phyloP scores from a whole-genome alignment of 805 yeast species.

The Priceomyces melissophilus region DNA sequence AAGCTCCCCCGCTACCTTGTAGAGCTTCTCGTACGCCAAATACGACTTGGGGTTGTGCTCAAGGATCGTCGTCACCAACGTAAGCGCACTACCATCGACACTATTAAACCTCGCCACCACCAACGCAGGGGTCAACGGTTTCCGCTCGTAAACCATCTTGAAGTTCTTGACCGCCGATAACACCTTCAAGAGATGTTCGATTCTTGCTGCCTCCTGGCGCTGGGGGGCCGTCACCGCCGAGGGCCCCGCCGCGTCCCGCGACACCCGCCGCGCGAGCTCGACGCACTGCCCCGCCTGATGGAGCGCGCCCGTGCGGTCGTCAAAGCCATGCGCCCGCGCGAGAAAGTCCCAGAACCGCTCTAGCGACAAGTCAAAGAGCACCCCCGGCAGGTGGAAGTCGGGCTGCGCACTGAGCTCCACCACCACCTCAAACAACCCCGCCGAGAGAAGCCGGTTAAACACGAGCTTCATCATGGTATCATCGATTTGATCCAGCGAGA shows the following conservation, averaged over 20 bases:
- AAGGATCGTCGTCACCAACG: slow-evolving; percentile 39
- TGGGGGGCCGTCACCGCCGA: no score
- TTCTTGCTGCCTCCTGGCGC: slow-evolving; percentile 12
- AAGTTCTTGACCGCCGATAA: slow-evolving; percentile 34
- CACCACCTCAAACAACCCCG: slow-evolving; percentile 25
- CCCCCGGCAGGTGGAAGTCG: slow-evolving; percentile 8
- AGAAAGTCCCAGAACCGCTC: slow-evolving; percentile 35
- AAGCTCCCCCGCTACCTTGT: slow-evolving; percentile 39
- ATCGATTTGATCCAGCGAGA: slow-evolving; percentile 12
- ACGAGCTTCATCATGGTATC: slow-evolving; percentile 18
- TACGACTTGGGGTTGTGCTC: slow-evolving; percentile 56
- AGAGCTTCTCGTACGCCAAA: slow-evolving; percentile 39
- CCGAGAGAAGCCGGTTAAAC: slow-evolving; percentile 25
- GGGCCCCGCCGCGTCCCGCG: no score
- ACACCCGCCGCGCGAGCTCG: slow-evolving; percentile 19
- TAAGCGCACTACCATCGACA: slow-evolving; percentile 2
- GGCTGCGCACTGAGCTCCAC: slow-evolving; percentile 10
- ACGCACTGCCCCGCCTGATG: slow-evolving; percentile 23
- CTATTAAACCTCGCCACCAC: slow-evolving; percentile 24
- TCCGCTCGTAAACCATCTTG: slow-evolving; percentile 25
- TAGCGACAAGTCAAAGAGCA: slow-evolving; percentile 14
- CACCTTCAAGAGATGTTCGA: slow-evolving; percentile 37
- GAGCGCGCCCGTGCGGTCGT: slow-evolving; percentile 31
- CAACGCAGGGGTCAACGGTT: slow-evolving; percentile 38
- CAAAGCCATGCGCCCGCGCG: slow-evolving; percentile 26